Evolutionary conservation across 208 protist species (phyloP).

Genomic region (Trypanosoma brucei): DNA sequence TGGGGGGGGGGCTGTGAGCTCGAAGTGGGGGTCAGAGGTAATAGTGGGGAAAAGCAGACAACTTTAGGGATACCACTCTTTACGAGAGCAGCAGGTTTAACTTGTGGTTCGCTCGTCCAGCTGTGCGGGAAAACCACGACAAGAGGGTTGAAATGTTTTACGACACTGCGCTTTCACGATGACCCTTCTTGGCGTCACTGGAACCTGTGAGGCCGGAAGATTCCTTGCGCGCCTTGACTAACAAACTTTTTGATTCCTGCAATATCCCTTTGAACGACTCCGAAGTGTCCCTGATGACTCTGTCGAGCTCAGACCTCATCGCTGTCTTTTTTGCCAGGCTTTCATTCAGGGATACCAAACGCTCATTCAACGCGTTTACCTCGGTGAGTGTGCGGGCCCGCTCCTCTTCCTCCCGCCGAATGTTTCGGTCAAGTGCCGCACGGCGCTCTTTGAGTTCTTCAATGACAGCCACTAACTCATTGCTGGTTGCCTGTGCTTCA

Average conservation of each 20-base stretch:
- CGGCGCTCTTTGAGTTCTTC: constrained; percentile 86
- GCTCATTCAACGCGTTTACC: constrained; percentile 44
- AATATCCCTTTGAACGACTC: constrained; percentile 83
- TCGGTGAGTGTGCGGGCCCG: constrained; percentile 40
- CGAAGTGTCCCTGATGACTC: constrained; percentile 74
- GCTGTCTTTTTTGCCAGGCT: constrained; percentile 53
- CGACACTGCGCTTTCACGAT: no score
- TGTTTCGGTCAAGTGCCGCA: constrained; percentile 54
- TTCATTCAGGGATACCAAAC: constrained; percentile 38
- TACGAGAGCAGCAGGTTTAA: no score
- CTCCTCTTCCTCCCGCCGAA: constrained; percentile 74
- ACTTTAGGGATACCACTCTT: no score
- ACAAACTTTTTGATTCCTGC: constrained; percentile 78
- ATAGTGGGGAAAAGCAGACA: no score
- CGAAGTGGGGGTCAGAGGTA: no score
- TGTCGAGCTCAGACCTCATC: constrained; percentile 64
- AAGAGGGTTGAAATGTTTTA: no score
- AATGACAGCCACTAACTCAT: constrained; percentile 85
- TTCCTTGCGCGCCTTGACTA: constrained; percentile 65
- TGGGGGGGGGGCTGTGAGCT: no score
- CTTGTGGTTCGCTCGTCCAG: no score
- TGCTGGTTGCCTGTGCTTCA: constrained; percentile 77
- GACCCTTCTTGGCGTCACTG: neutral
- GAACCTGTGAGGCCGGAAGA: constrained; percentile 20
- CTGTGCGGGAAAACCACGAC: no score